phyloP scores from a whole-genome alignment of 2,329 filamentous ascomycete species.

The Zalaria obscura region DNA sequence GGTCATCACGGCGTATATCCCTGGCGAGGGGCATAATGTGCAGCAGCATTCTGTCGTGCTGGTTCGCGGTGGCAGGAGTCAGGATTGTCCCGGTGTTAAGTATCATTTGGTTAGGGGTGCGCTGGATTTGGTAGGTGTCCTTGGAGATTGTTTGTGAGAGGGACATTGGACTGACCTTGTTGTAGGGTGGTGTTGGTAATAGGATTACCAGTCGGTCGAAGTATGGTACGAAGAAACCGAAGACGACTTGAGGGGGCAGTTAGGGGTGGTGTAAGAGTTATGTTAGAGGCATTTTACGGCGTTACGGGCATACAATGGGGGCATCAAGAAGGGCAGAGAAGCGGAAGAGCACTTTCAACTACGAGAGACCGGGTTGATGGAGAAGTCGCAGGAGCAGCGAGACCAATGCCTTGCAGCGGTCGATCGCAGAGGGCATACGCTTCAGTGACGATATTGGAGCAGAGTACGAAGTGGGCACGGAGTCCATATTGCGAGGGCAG shows the following conservation, averaged over 20 bases:
- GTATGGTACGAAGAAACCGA: constrained; percentile 98
- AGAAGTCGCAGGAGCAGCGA: no score
- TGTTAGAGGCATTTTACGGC: not conserved
- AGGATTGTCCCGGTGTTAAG: constrained; percentile 97
- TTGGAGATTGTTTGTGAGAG: not conserved
- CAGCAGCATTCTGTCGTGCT: constrained; percentile 97
- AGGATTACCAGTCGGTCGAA: constrained; percentile 79
- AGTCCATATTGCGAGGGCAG: no score
- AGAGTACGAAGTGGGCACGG: no score
- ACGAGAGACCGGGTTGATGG: no score
- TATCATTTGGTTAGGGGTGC: constrained; percentile 88
- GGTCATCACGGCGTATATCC: constrained; percentile 85
- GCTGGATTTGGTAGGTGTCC: constrained; percentile 67
- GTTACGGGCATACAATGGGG: not conserved
- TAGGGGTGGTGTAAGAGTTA: not conserved
- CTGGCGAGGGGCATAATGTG: constrained; percentile 95
- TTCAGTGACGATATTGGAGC: no score
- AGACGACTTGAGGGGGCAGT: constrained; percentile 44
- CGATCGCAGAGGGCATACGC: no score
- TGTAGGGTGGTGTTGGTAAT: constrained; percentile 76
- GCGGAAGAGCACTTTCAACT: not conserved
- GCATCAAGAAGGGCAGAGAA: not conserved
- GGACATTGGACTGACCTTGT: constrained; percentile 10
- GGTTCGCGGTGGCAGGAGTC: constrained; percentile 79
- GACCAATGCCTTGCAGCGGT: no score